Percentiles rank a stretch among this genome's conserved stretches.
Conservation (phyloP, 352 stramenopile species). For the Phytophthora lateralis region DNA sequence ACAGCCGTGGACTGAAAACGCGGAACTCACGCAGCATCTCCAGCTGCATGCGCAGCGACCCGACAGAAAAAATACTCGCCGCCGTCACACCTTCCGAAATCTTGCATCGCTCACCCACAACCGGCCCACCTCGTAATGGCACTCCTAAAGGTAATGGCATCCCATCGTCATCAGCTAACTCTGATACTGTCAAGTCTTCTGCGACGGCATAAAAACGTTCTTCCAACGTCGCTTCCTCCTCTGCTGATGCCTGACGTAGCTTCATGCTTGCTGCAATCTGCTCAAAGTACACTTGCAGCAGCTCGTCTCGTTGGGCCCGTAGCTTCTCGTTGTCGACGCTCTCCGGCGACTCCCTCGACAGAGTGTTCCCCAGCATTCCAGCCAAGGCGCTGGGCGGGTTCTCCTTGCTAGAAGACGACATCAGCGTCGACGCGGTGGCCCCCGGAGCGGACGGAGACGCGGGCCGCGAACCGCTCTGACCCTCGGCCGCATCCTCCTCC, state of each 20-base stretch:
- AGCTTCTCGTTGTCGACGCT: conserved; percentile 43
- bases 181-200: neutral
- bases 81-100: conserved; percentile 30
- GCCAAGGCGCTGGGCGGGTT: conserved; percentile 40
- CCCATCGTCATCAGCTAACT: neutral
- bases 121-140: neutral
- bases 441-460: conserved; percentile 13
- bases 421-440: neutral
- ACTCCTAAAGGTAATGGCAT: neutral
- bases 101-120: neutral
- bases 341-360: conserved; percentile 47
- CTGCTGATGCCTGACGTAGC: neutral
- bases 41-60: conserved; percentile 68
- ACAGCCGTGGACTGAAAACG: conserved; percentile 42
- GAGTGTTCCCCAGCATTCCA: conserved; percentile 42
- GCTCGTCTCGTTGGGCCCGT: conserved; percentile 39
- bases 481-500: neutral
- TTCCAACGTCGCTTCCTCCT: neutral
- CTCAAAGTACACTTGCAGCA: conserved; percentile 49
- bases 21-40: conserved; percentile 72
- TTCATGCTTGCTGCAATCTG: conserved; percentile 33
- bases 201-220: neutral
- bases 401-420: conserved; percentile 25
- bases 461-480: conserved; percentile 2
- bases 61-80: conserved; percentile 51